These are phyloP conservation scores for Rhodomyrtus psidioides DNA, from an alignment of 441 rosid species.

Conservation along the genomic window DNA sequence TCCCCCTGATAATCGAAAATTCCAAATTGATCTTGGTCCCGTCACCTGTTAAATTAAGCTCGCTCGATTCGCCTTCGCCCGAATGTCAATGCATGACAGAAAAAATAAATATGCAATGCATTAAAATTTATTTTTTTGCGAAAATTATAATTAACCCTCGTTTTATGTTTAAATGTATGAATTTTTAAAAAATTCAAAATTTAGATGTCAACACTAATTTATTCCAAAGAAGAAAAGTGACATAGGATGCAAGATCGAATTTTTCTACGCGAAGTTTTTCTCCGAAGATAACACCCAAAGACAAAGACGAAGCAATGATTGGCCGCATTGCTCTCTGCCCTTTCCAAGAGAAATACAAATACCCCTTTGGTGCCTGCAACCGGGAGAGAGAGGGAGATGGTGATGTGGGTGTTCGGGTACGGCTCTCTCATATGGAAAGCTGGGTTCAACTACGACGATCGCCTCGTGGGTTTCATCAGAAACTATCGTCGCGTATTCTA, in stretches of 20 bases:
- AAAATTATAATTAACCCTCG: too few relatives aligned
- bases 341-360: background rate
- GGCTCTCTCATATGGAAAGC: slow-evolving; percentile 86
- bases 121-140: too few relatives aligned
- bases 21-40: too few relatives aligned
- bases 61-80: too few relatives aligned
- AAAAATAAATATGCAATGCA: too few relatives aligned
- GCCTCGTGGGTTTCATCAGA: slow-evolving; percentile 74
- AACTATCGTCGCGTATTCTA: slow-evolving; percentile 78
- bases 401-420: slow-evolving; percentile 88
- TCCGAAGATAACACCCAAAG: background rate
- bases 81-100: too few relatives aligned
- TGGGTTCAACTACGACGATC: slow-evolving; percentile 61
- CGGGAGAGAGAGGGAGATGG: slow-evolving; percentile 25
- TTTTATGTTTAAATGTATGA: too few relatives aligned
- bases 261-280: background rate
- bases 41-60: too few relatives aligned
- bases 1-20: too few relatives aligned
- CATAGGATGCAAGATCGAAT: background rate
- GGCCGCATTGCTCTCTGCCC: background rate
- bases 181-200: too few relatives aligned
- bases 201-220: too few relatives aligned
- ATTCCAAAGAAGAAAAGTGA: background rate
- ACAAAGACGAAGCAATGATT: background rate
- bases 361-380: background rate